Conservation (phyloP, 108 stramenopile species). For the Fragilariopsis cylindrus region DNA sequence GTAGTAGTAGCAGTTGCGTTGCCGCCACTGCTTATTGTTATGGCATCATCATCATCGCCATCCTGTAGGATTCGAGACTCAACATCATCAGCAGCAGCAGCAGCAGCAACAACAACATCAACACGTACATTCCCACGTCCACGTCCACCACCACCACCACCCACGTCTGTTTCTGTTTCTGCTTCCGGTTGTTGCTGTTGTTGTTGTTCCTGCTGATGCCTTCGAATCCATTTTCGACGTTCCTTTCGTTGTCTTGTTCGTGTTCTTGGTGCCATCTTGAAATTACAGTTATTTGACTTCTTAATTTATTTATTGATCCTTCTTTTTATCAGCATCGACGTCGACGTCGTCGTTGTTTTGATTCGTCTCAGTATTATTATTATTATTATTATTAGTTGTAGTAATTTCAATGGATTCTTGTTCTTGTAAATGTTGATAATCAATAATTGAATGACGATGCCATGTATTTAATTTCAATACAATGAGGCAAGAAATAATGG, state of each 20-base stretch:
- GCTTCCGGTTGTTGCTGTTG: neutral
- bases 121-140: neutral
- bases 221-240: slow-evolving; percentile 11
- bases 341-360: neutral
- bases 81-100: neutral
- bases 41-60: neutral
- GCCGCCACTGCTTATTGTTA: neutral
- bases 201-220: slow-evolving; percentile 1
- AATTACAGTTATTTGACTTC: neutral
- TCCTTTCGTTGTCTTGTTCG: neutral
- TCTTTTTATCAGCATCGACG: neutral
- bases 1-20: neutral
- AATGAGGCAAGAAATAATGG: slow-evolving; percentile 6
- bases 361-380: neutral
- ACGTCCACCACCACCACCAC: too few species aligned
- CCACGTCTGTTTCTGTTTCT: neutral
- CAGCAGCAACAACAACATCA: neutral
- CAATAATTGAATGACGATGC: neutral
- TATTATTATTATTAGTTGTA: neutral
- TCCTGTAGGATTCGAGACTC: neutral
- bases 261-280: neutral
- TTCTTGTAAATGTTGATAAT: neutral
- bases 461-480: slow-evolving; percentile 20
- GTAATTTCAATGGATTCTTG: neutral
- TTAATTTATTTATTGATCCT: neutral